phyloP scores from a whole-genome alignment of 371 early-diverging fungal genomes.

The Polyrhizophydium stewartii region DNA sequence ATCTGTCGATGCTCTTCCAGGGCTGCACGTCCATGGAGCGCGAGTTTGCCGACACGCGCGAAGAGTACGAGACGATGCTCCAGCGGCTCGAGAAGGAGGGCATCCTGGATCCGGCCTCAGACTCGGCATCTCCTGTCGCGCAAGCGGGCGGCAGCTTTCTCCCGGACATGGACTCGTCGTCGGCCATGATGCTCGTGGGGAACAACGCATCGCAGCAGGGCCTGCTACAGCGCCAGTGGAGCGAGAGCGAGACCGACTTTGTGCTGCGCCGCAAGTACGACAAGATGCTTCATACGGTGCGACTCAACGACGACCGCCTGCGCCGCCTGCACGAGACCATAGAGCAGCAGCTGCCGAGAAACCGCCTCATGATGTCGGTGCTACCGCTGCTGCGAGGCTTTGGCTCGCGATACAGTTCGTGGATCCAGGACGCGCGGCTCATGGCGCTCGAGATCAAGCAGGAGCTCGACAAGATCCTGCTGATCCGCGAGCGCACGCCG shows the following conservation, averaged over 20 bases:
- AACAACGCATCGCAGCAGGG: too few species aligned
- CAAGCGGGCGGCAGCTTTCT: too few species aligned
- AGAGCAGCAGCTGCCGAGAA: not conserved
- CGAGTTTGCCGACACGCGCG: not conserved
- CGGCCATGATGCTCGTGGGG: too few species aligned
- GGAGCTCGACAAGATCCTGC: not conserved
- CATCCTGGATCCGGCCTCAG: too few species aligned
- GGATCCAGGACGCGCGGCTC: not conserved
- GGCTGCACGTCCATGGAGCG: not conserved
- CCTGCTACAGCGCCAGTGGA: not conserved
- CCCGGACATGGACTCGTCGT: too few species aligned
- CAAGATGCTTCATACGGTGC: not conserved
- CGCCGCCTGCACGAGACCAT: not conserved
- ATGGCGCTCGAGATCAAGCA: not conserved
- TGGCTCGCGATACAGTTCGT: not conserved
- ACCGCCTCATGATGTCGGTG: not conserved
- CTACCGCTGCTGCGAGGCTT: not conserved
- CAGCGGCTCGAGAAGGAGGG: too few species aligned
- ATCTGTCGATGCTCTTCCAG: not conserved
- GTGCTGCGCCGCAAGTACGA: not conserved
- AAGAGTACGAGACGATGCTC: slow-evolving; percentile 1
- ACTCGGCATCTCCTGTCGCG: too few species aligned
- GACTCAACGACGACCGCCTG: not conserved
- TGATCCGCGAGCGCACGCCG: not conserved
- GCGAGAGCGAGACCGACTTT: not conserved